Evolutionary conservation across 805 yeast species (phyloP), one percentile per base, ranked within the genome.

Genomic region (Tetrapisispora iriomotensis): DNA sequence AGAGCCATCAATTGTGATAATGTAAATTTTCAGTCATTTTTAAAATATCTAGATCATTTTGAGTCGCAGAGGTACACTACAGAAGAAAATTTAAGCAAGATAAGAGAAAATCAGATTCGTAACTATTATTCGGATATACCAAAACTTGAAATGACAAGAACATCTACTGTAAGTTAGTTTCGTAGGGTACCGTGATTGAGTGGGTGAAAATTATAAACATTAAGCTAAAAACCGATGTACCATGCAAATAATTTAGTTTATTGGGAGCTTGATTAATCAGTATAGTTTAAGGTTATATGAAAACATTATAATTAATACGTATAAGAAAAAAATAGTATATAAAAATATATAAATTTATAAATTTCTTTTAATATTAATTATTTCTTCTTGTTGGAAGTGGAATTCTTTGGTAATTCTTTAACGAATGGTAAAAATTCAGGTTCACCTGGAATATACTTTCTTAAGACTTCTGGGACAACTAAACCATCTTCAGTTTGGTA

Each of bases 401-500:
- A 80, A 71, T 87, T 85, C 77, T 88, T 88, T 65, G 96, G 95
- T 56, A 90, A 74, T 60, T 86, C 97, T 65, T 82, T 85, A 43
- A 74, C 75, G 64, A 67, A 92, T 38, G 96, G 97, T 54, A 92
- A 68, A 66, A 92, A 92, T 62, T 90, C 96, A 25, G 98, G 98
- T 67, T 87, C 95, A 51, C 98, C 98, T 42, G 98, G 98, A 57
- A 92, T 85, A 72, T 82, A 92, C 65, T 77, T 85, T 73, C 96
- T 82, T 64, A 92, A 76, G 29, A 88, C 97, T 68, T 88, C 94
- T 45, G 98, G 98, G 46, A 92, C 76, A 41, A 77, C 77, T 56
- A 90, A 72, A 58, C 98, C 97, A 46, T 87, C 96, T 60, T 84
- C 96, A 44, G 90, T 92, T 73, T 92, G 98, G 71, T 92, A 92